Base-by-base conservation (phyloP, 108 stramenopile species). In the Cyclotella baltica region DNA sequence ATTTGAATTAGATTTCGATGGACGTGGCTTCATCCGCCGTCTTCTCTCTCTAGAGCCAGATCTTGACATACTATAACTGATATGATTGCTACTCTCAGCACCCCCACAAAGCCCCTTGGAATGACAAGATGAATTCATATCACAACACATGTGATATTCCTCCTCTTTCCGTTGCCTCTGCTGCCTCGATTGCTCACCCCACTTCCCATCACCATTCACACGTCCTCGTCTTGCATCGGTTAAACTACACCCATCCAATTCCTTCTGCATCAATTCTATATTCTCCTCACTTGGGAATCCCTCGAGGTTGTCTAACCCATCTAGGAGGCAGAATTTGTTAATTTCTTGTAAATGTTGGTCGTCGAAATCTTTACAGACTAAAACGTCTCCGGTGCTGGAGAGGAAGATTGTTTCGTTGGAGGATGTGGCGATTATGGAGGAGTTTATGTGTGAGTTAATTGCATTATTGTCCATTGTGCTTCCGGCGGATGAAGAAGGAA, bases 301-400 rank as follows among this genome's bases (percentile, higher is more conserved):
- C 6, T 43, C 13, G 40, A 43, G 13, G 40, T 43, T 13, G 13
- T 43, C 40, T 43, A 43, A 43, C 13, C 40, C 40, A 43, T 43
- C 13, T 13, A 10, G 40, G 13, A 43, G 40, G 10, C 40, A 10
- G n/a, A n/a, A 8, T 11, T 43, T 43, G 40, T 43, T 13, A 8
- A 43, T 43, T 11, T 1, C 16, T 27, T 25, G n/a, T 3, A 2
- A 31, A 5, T 27, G 38, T 23, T 58, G 46, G 18, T 25, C 11
- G 22, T 65, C 46, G 25, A 48, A 36, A 58, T 58, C 56, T 58
- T 87, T 71, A 72, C 87, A 90, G 27, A 90, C 88, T 13, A 90
- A 71, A 34, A 93, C 89, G 75, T 93, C 92, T 30, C 92, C 92
- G 8, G 81, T 83, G 8, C 88, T 64, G 33, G 90, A 87, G 18